Evolutionary conservation across 768 basidiomycete genomes (phyloP).

Genomic region (Leccinum ochraceum): DNA sequence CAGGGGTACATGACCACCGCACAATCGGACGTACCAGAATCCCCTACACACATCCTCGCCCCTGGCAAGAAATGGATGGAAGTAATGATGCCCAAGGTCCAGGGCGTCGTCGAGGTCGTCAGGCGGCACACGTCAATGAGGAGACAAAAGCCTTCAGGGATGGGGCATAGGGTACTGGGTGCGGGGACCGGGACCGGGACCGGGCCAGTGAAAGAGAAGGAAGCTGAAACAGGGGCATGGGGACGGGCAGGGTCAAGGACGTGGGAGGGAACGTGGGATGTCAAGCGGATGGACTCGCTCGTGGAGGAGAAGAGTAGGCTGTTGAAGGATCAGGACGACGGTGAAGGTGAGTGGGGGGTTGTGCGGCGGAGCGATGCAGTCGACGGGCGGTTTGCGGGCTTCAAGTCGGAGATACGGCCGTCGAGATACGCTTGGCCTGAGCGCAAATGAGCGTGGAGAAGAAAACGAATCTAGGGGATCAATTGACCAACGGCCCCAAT

Average conservation of each 20-base stretch:
- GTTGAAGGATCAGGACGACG: conserved; percentile 15
- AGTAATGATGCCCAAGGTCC: conserved; percentile 42
- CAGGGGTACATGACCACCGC: conserved; percentile 44
- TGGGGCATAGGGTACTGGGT: too few species aligned
- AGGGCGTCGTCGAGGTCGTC: conserved; percentile 35
- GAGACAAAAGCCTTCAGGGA: background rate
- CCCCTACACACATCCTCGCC: conserved; percentile 8
- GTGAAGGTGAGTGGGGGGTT: conserved; percentile 15
- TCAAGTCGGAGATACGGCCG: conserved; percentile 30
- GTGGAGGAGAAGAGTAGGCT: conserved; percentile 22
- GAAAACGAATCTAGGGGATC: background rate
- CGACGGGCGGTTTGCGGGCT: conserved; percentile 17
- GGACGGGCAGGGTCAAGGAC: background rate
- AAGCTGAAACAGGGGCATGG: background rate
- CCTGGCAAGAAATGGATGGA: conserved; percentile 36
- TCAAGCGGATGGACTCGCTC: conserved; percentile 16
- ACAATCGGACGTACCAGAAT: conserved; percentile 20
- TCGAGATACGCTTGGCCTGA: conserved; percentile 13
- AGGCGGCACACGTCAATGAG: conserved; percentile 22
- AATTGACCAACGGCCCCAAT: background rate
- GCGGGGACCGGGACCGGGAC: too few species aligned
- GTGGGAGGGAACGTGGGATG: background rate
- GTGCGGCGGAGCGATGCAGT: conserved; percentile 11
- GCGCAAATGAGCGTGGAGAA: conserved; percentile 12
- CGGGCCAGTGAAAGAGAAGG: background rate